phyloP scores from a whole-genome alignment of 164 flowering plant species.

The Vitis vinifera region ASM3070453v1 NC_081815.1:1351001-1351500 shows the following conservation, averaged over 20 bases:
- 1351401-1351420: conserved; percentile 87
- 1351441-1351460: conserved; percentile 70
- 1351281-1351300: neutral
- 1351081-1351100: neutral
- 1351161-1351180: conserved; percentile 76
- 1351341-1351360: conserved; percentile 70
- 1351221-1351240: conserved; percentile 94
- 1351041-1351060: neutral
- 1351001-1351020: neutral
- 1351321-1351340: conserved; percentile 1
- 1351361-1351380: conserved; percentile 95
- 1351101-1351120: too few species aligned
- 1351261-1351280: conserved; percentile 76
- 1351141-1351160: neutral
- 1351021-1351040: neutral
- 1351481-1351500: neutral
- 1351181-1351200: conserved; percentile 96
- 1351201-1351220: conserved; percentile 75
- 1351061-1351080: neutral
- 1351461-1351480: neutral
- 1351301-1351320: neutral
- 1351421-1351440: conserved; percentile 95
- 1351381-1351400: conserved; percentile 99
- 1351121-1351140: neutral
- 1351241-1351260: conserved; percentile 98